phyloP scores from a whole-genome alignment of 306 rosid genomes.

The Leucaena leucocephala region DNA sequence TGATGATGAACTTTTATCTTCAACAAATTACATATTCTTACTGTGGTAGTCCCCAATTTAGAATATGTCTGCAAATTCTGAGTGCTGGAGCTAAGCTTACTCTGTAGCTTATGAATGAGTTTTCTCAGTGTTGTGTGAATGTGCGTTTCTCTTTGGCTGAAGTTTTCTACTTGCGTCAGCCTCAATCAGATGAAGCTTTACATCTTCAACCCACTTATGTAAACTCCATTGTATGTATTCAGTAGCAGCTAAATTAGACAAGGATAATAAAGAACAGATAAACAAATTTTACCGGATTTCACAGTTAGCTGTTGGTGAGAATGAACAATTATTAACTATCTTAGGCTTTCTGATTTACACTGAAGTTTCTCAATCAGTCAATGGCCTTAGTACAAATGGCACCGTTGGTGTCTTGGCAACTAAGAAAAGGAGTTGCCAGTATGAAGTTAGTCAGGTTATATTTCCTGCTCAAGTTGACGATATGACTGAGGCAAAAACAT shows the following conservation, averaged over 20 bases:
- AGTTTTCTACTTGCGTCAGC: slow-evolving; percentile 4
- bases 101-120: not conserved
- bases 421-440: not conserved
- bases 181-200: not conserved
- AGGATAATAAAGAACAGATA: slow-evolving; percentile 6
- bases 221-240: slow-evolving; percentile 10
- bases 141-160: slow-evolving; percentile 4
- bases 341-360: slow-evolving; percentile 5
- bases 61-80: not conserved
- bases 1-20: not conserved
- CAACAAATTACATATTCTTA: not conserved
- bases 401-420: not conserved
- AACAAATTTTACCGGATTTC: slow-evolving; percentile 15
- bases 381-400: slow-evolving; percentile 1
- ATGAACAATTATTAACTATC: slow-evolving; percentile 15
- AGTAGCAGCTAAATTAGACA: slow-evolving; percentile 21
- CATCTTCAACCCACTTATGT: slow-evolving; percentile 13
- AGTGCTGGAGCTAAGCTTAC: not conserved
- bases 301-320: slow-evolving; percentile 13
- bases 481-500: not conserved
- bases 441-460: not conserved
- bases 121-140: not conserved
- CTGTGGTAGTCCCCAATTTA: not conserved
- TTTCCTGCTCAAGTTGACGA: not conserved
- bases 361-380: not conserved